phyloP scores from a whole-genome alignment of 2,329 filamentous ascomycete genomes.

The Aspergillus terreus region DNA sequence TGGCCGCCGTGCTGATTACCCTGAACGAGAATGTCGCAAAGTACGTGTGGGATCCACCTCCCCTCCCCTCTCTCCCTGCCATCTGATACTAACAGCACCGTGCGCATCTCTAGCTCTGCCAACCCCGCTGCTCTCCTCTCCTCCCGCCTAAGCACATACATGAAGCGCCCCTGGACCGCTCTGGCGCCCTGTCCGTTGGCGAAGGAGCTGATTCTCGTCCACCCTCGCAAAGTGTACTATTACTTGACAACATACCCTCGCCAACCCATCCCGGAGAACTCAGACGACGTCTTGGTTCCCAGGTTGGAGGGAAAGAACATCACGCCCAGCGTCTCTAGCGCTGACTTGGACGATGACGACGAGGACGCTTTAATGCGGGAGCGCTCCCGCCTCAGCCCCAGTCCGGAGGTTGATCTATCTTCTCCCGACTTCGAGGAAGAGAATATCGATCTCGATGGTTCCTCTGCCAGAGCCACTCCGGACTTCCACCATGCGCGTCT shows the following conservation, averaged over 20 bases:
- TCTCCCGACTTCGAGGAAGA: slow-evolving; percentile 78
- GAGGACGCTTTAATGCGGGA: slow-evolving; percentile 48
- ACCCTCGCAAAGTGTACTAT: slow-evolving; percentile 94
- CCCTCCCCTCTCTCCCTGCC: slow-evolving; percentile 5
- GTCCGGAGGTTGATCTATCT: slow-evolving; percentile 88
- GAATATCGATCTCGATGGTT: slow-evolving; percentile 52
- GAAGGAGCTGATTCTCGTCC: slow-evolving; percentile 87
- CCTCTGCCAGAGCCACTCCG: slow-evolving; percentile 43
- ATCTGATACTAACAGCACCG: slow-evolving; percentile 17
- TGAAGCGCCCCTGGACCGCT: slow-evolving; percentile 81
- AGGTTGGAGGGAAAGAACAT: slow-evolving; percentile 60
- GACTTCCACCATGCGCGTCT: slow-evolving; percentile 60
- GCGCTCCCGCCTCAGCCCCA: slow-evolving; percentile 72
- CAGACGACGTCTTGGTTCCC: slow-evolving; percentile 49
- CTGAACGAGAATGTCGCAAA: slow-evolving; percentile 82
- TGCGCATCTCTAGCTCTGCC: slow-evolving; percentile 83
- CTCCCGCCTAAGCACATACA: slow-evolving; percentile 81
- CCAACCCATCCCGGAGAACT: slow-evolving; percentile 70
- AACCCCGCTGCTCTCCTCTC: slow-evolving; percentile 95
- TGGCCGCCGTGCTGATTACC: slow-evolving; percentile 73
- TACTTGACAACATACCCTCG: slow-evolving; percentile 86
- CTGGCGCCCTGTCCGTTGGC: slow-evolving; percentile 79
- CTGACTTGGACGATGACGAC: slow-evolving; percentile 69
- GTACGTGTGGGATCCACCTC: slow-evolving; percentile 55
- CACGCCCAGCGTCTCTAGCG: slow-evolving; percentile 77